Percentiles rank a stretch among this genome's conserved stretches.
These are phyloP conservation scores for Coniferiporia weirii DNA, from an alignment of 1,284 basidiomycete species.

Conservation along the genomic window DNA sequence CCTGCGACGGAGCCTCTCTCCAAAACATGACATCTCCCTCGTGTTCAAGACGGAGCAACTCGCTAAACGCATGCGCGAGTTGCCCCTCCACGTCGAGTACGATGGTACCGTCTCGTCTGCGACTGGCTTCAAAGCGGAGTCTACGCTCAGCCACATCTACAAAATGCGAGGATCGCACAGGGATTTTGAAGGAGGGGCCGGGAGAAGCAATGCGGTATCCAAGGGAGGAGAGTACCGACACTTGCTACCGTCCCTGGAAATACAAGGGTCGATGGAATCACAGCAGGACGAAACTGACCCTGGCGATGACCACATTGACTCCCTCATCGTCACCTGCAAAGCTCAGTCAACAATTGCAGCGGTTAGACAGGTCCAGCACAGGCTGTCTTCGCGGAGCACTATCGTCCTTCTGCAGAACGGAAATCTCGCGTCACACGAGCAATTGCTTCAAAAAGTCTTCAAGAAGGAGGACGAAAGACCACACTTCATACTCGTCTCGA, in stretches of 20 bases:
- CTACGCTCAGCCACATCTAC: constrained; percentile 22
- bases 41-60: constrained; percentile 49
- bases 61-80: constrained; percentile 29
- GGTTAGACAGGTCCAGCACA: constrained; percentile 55
- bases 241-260: background rate
- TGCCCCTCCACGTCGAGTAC: constrained; percentile 41
- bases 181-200: background rate
- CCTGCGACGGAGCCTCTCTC: constrained; percentile 55
- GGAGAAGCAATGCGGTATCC: background rate
- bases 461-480: constrained; percentile 70
- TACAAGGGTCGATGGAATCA: background rate
- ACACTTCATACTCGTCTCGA: constrained; percentile 81
- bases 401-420: constrained; percentile 91
- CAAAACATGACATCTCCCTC: constrained; percentile 56
- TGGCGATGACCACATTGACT: constrained; percentile 41
- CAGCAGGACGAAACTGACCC: background rate
- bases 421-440: constrained; percentile 81
- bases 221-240: background rate
- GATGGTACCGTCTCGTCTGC: constrained; percentile 39
- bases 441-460: constrained; percentile 67
- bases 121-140: constrained; percentile 44
- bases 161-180: constrained; percentile 17
- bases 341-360: constrained; percentile 61
- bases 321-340: constrained; percentile 82
- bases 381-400: constrained; percentile 67